Conservation (phyloP, 352 stramenopile genomes). For the Phytophthora pinifolia region DNA sequence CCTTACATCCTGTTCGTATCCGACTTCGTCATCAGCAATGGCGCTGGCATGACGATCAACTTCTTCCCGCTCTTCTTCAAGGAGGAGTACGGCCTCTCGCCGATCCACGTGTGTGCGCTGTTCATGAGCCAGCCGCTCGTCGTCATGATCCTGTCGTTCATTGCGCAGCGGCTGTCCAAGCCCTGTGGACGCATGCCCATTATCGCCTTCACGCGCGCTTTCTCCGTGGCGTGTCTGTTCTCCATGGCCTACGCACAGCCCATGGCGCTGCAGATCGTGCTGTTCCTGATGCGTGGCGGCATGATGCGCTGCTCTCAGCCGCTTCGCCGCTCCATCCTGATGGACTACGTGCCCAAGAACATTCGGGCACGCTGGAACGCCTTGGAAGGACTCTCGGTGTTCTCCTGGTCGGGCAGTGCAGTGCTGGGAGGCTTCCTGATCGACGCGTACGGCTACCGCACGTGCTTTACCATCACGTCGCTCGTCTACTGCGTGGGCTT, state of each 20-base stretch:
- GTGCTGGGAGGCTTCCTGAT: constrained; percentile 78
- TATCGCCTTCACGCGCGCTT: constrained; percentile 60
- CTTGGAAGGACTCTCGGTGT: constrained; percentile 71
- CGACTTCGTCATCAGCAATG: constrained; percentile 87
- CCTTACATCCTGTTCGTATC: constrained; percentile 69
- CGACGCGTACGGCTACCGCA: constrained; percentile 74
- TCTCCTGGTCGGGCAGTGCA: constrained; percentile 80
- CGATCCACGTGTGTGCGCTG: constrained; percentile 68
- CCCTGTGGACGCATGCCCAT: constrained; percentile 70
- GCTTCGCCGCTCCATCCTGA: constrained; percentile 72
- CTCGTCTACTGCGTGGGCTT: constrained; percentile 65
- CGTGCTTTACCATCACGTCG: constrained; percentile 81
- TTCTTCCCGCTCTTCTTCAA: constrained; percentile 88
- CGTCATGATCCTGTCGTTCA: constrained; percentile 65
- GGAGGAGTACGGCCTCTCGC: constrained; percentile 72
- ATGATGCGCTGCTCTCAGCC: constrained; percentile 88
- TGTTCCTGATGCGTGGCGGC: constrained; percentile 76
- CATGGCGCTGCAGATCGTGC: constrained; percentile 53
- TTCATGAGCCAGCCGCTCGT: constrained; percentile 72
- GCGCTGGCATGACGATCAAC: constrained; percentile 82
- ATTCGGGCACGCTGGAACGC: constrained; percentile 79
- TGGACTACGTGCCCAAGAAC: constrained; percentile 78
- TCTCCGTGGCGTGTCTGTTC: constrained; percentile 64
- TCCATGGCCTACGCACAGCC: constrained; percentile 63
- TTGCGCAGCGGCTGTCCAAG: constrained; percentile 51